Conservation (phyloP, 2,329 filamentous ascomycete species). For the Fusarium albidum region DNA sequence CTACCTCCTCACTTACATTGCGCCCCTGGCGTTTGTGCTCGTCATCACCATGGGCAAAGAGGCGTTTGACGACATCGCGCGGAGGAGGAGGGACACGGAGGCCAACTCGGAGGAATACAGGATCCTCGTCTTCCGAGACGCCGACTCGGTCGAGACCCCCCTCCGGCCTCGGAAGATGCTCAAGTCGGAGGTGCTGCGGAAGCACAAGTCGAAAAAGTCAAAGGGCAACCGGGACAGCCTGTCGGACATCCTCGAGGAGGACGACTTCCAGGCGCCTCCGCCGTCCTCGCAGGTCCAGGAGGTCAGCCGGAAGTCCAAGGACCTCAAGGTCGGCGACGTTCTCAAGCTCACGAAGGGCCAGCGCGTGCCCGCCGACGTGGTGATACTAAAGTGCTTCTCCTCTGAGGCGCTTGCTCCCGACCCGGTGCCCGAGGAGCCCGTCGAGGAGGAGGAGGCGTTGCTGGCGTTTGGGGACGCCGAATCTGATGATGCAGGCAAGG, state of each 20-base stretch:
- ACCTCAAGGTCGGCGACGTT: slow-evolving; percentile 95
- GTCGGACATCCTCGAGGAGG: slow-evolving; percentile 75
- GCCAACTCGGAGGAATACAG: slow-evolving; percentile 92
- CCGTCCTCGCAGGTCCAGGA: slow-evolving; percentile 68
- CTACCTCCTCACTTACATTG: slow-evolving; percentile 93
- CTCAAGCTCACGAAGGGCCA: slow-evolving; percentile 92
- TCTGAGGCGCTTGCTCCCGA: slow-evolving; percentile 56
- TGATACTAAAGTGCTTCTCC: slow-evolving; percentile 84
- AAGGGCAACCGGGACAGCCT: slow-evolving; percentile 49
- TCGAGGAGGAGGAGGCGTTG: slow-evolving; percentile 52
- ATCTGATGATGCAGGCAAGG: slow-evolving; percentile 41
- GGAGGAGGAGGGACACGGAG: slow-evolving; percentile 87
- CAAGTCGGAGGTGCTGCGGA: slow-evolving; percentile 52
- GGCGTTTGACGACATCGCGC: slow-evolving; percentile 89
- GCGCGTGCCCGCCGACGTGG: slow-evolving; percentile 90
- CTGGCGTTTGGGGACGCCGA: slow-evolving; percentile 52
- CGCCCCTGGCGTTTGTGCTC: slow-evolving; percentile 90
- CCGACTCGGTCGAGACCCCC: slow-evolving; percentile 49
- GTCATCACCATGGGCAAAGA: slow-evolving; percentile 95
- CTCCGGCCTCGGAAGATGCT: slow-evolving; percentile 49
- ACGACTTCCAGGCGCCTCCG: slow-evolving; percentile 49
- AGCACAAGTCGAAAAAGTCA: slow-evolving; percentile 41
- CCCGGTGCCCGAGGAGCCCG: slow-evolving; percentile 42
- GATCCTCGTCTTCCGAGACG: slow-evolving; percentile 75
- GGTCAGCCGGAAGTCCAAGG: slow-evolving; percentile 80